These are phyloP conservation scores for Oidiodendron maius DNA, from an alignment of 495 filamentous ascomycete species.

Conservation along the genomic window DNA sequence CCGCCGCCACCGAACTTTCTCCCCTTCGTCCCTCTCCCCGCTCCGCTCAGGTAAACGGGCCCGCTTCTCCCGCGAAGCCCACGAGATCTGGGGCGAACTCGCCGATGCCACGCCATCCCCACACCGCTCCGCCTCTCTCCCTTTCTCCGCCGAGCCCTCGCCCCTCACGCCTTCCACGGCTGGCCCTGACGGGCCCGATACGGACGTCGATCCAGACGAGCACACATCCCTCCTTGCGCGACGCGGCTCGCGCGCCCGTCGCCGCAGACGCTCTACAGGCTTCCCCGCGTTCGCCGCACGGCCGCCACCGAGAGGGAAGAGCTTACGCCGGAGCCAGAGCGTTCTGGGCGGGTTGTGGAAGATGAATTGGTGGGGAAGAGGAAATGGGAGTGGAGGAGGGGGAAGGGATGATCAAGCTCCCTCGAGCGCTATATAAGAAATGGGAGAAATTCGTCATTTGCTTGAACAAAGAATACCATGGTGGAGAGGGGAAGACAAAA, in stretches of 20 bases:
- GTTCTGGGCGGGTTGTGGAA: constrained; percentile 22
- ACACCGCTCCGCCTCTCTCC: constrained; percentile 15
- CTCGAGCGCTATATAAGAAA: too few relatives aligned
- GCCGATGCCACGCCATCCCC: constrained; percentile 41
- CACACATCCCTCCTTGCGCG: constrained; percentile 19
- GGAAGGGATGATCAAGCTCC: background rate
- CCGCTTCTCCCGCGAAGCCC: too few relatives aligned
- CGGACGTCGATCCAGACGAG: constrained; percentile 20
- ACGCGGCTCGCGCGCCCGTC: constrained; percentile 8
- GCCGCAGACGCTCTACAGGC: constrained; percentile 43
- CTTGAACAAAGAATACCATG: too few relatives aligned
- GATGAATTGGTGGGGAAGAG: constrained; percentile 21
- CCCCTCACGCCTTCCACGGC: background rate
- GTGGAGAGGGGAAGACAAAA: too few relatives aligned
- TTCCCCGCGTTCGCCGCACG: constrained; percentile 48
- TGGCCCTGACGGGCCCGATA: background rate
- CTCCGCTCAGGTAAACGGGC: too few relatives aligned
- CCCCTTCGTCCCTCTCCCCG: too few relatives aligned
- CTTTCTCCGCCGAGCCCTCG: background rate
- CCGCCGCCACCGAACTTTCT: too few relatives aligned
- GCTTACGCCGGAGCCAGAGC: constrained; percentile 3
- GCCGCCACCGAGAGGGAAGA: constrained; percentile 8
- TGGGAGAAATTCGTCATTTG: too few relatives aligned
- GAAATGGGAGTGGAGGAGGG: constrained; percentile 3
- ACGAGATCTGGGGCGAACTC: constrained; percentile 64